Percentiles rank a stretch among this genome's conserved stretches.
phyloP scores from a whole-genome alignment of 306 rosid genomes.

The Sicyos edulis region DNA sequence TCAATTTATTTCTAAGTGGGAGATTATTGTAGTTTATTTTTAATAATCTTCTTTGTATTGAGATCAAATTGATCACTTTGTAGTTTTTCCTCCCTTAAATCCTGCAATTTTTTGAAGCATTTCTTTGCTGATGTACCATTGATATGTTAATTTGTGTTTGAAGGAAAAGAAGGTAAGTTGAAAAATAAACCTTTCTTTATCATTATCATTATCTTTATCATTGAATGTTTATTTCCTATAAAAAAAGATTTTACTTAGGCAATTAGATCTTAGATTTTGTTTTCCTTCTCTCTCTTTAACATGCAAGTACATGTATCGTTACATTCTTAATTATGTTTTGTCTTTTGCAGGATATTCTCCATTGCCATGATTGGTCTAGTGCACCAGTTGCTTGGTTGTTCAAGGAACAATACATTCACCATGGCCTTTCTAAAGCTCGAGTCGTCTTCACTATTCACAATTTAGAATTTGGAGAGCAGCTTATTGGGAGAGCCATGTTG shows the following conservation, averaged over 20 bases:
- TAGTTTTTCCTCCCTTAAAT: neutral
- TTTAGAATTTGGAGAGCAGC: conserved; percentile 80
- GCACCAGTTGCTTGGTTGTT: conserved; percentile 94
- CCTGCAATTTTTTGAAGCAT: neutral
- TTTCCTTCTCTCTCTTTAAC: neutral
- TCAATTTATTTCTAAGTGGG: conserved; percentile 1
- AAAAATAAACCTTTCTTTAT: neutral
- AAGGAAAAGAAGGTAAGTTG: neutral
- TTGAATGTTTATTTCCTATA: too few relatives aligned
- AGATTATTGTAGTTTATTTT: neutral
- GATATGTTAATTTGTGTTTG: neutral
- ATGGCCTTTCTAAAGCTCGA: conserved; percentile 78
- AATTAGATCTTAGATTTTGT: neutral
- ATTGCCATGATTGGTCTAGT: conserved; percentile 99
- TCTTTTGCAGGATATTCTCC: conserved; percentile 78
- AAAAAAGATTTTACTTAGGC: neutral
- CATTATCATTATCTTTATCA: neutral
- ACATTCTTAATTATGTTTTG: conserved; percentile 26
- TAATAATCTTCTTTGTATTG: neutral
- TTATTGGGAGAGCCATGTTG: conserved; percentile 67
- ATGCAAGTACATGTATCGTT: neutral
- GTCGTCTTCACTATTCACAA: conserved; percentile 91
- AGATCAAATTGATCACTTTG: neutral
- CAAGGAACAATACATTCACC: conserved; percentile 68
- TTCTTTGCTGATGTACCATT: neutral